A percentile compares a stretch with the other conserved stretches of the same genome.
These are phyloP conservation scores for Pisolithus thermaeus DNA, from an alignment of 1,284 basidiomycete genomes.

Conservation along the genomic window DNA sequence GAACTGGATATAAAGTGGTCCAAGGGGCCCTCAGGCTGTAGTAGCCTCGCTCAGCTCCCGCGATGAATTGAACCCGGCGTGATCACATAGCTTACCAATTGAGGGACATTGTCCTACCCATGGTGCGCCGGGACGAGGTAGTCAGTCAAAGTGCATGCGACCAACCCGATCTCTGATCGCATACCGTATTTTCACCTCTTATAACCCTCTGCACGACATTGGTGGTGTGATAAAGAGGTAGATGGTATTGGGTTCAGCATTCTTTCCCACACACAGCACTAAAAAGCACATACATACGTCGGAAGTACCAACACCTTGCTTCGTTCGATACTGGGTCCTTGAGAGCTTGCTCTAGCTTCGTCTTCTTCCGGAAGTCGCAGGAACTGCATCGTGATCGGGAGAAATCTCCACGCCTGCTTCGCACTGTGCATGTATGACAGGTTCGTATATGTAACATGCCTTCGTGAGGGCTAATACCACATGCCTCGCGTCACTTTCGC, in stretches of 20 bases:
- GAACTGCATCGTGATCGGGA: neutral
- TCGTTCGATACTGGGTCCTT: neutral
- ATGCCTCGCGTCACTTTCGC: neutral
- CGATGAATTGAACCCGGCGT: neutral
- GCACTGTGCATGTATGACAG: no score
- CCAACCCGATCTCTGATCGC: slow-evolving; percentile 13
- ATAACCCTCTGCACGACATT: slow-evolving; percentile 27
- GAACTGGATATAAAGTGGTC: slow-evolving; percentile 52
- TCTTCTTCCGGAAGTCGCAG: neutral
- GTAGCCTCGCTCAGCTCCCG: neutral
- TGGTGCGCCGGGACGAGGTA: slow-evolving; percentile 28
- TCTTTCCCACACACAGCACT: slow-evolving; percentile 38
- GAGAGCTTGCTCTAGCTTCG: neutral
- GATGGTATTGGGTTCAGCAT: no score
- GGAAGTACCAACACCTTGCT: neutral
- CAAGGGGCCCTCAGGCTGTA: slow-evolving; percentile 43
- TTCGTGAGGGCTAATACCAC: neutral
- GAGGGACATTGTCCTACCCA: slow-evolving; percentile 51
- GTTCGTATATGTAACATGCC: no score
- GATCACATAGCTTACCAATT: slow-evolving; percentile 46
- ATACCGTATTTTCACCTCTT: slow-evolving; percentile 59
- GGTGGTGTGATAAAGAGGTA: no score
- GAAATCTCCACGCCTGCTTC: neutral
- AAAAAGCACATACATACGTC: no score
- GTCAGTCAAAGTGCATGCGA: no score